A percentile compares a stretch with the other conserved stretches of the same genome.
These are phyloP conservation scores for Fusarium gaditjirri DNA, from an alignment of 2,329 filamentous ascomycete species.

Conservation along the genomic window DNA sequence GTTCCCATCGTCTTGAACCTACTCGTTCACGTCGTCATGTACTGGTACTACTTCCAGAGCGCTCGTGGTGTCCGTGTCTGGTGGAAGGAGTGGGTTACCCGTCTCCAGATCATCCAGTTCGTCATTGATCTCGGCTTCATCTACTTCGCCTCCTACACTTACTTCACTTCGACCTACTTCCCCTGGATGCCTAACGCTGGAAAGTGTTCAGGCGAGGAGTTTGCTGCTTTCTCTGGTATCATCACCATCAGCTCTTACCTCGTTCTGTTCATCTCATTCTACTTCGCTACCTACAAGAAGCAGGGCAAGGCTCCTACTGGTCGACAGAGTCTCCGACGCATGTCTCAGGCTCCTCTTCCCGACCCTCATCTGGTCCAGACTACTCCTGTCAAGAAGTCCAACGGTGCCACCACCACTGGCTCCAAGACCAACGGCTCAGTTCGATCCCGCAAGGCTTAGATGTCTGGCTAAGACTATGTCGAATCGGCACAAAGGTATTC, in stretches of 20 bases:
- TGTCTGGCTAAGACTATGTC: neutral
- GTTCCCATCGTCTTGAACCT: slow-evolving; percentile 93
- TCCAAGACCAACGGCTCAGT: slow-evolving; percentile 70
- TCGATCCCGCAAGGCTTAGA: slow-evolving; percentile 74
- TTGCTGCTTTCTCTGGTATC: slow-evolving; percentile 92
- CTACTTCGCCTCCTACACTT: slow-evolving; percentile 99
- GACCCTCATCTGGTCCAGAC: slow-evolving; percentile 77
- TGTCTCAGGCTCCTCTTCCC: slow-evolving; percentile 75
- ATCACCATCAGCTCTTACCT: slow-evolving; percentile 94
- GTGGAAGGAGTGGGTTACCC: slow-evolving; percentile 99
- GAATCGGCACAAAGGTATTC: neutral
- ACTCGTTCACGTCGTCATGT: slow-evolving; percentile 97
- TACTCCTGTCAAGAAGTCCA: slow-evolving; percentile 58
- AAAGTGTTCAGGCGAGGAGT: slow-evolving; percentile 94
- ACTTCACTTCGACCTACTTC: slow-evolving; percentile 94
- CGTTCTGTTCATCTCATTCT: slow-evolving; percentile 98
- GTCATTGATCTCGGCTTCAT: slow-evolving; percentile 97
- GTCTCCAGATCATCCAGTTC: slow-evolving; percentile 96
- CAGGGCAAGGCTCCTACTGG: slow-evolving; percentile 81
- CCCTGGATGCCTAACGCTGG: slow-evolving; percentile 84
- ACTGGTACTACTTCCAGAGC: slow-evolving; percentile 99
- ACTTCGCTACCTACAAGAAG: slow-evolving; percentile 95
- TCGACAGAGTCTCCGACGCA: slow-evolving; percentile 78
- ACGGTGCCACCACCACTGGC: slow-evolving; percentile 64
- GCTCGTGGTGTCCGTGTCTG: slow-evolving; percentile 94